Base-by-base conservation (phyloP, 129 eudicot genomes). In the Chrysanthemum lavandulifolium region DNA sequence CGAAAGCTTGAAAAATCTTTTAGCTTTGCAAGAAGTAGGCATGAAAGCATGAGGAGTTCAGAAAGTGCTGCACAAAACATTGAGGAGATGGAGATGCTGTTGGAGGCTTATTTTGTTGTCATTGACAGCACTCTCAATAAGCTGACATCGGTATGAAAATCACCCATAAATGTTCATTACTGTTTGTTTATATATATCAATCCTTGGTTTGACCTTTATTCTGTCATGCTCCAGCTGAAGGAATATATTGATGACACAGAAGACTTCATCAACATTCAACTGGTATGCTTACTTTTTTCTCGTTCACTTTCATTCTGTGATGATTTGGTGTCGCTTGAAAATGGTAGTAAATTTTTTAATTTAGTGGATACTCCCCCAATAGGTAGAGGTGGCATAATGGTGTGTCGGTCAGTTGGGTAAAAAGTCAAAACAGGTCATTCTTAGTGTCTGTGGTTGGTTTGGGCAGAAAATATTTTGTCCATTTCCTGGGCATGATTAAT, bases 171-270 rank as follows among this genome's bases (percentile, higher is more conserved):
- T n/a, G 1, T 69, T 45, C 55, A 16, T 7, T 61, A 53, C 55
- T 13, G 29, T 43, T 5, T 6, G 53, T 61, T 25, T 59, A n/a
- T 23, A 3, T 68, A 2, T 29, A 18, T 14, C 60, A 36, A 70
- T 40, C 12, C 19, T 29, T 23, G 4, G 60, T 68, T 68, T 33
- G 63, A 16, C 62, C 36, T 83, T 73, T 40, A 52, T 70, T 61
- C 71, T 78, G 31, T 55, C 11, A 36, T 27, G 40, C 79, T 69
- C 74, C 96, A 94, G 99, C 82, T 94, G 74, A 94, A 94, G 90
- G 99, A 94, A 85, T 92, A 92, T 71, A 92, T 92, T 51, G 96
- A 92, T 81, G 96, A 94, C 80, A 90, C 98, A 0, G 98, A 94
- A 81, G 98, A 85, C 80, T 90, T 90, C 82, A 90, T 94, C n/a